These are phyloP conservation scores for Podosphaera xanthii DNA, from an alignment of 2,329 filamentous ascomycete genomes.

Conservation along the genomic window DNA sequence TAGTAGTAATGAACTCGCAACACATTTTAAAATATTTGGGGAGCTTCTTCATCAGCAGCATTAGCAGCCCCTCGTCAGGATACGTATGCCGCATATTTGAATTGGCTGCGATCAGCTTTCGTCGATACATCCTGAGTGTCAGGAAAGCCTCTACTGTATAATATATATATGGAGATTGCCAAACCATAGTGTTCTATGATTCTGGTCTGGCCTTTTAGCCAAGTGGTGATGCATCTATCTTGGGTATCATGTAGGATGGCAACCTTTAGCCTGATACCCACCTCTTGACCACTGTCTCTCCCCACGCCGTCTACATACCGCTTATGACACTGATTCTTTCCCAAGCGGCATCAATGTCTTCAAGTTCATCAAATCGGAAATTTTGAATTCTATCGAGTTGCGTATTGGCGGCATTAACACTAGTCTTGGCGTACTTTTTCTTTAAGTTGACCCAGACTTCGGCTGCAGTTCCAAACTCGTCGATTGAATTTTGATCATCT, in stretches of 20 bases:
- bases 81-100: neutral
- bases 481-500: neutral
- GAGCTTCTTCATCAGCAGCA: constrained; percentile 1
- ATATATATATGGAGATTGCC: too few relatives aligned
- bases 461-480: neutral
- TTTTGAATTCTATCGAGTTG: neutral
- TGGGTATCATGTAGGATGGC: too few relatives aligned
- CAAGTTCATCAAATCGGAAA: neutral
- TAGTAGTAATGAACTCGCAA: too few relatives aligned
- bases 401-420: neutral
- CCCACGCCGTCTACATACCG: too few relatives aligned
- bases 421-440: neutral
- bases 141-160: too few relatives aligned
- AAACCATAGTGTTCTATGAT: too few relatives aligned
- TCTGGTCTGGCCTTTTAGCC: too few relatives aligned
- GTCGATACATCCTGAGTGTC: neutral
- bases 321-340: too few relatives aligned
- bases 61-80: neutral
- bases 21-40: neutral
- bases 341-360: neutral
- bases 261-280: too few relatives aligned
- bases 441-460: neutral
- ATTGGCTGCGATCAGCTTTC: neutral
- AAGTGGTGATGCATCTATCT: too few relatives aligned
- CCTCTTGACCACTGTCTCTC: too few relatives aligned